Evolutionary conservation across 2,329 filamentous ascomycete genomes (phyloP), one percentile per base, ranked within the genome.

Genomic region (Periconia macrospinosa): DNA sequence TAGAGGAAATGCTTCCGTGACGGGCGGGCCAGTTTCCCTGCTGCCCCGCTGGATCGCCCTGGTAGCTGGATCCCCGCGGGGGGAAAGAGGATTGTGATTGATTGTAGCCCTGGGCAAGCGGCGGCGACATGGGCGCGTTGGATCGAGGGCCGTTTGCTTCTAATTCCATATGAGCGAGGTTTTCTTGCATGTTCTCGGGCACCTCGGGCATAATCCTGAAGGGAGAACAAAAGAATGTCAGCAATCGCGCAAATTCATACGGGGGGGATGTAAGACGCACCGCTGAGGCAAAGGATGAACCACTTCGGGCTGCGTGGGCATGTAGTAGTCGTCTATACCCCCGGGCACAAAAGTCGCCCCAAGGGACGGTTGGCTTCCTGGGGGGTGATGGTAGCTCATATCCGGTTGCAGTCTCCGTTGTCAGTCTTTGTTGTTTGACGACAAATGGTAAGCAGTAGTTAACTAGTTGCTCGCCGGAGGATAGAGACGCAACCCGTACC

Each of bases 131-230:
- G 54, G 66, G 60, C 47, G 64, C 59, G 53, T 60, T 60, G 48
- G 61, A 60, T 56, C 65, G 70, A 41, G 70, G 65, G 49, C 76
- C 79, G 83, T 78, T 75, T 77, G 89, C 88, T 79, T 92, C 87
- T 56, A 92, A 82, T 81, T 97, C 92, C 79, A 99, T 86, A 74
- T 92, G 88, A 68, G 93, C 90, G 61, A 99, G 84, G 76, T 90
- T 93, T 69, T 96, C 88, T 78, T 96, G 92, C 85, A 99, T 97
- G 77, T 96, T 93, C 76, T 93, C 90, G 63, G 93, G 91, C 62
- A 97, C 92, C 81, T 97, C 92, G 73, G 91, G 90, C 86, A 93
- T 96, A 69, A 95, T 86, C 79, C 91, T 96, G 75, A 71, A 53
- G 52, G 56, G 50, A 52, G 37, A 15, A 23, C 14, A 50, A 41